These are phyloP conservation scores for Talaromyces islandicus DNA, from an alignment of 2,329 filamentous ascomycete species.

Conservation along the genomic window DNA sequence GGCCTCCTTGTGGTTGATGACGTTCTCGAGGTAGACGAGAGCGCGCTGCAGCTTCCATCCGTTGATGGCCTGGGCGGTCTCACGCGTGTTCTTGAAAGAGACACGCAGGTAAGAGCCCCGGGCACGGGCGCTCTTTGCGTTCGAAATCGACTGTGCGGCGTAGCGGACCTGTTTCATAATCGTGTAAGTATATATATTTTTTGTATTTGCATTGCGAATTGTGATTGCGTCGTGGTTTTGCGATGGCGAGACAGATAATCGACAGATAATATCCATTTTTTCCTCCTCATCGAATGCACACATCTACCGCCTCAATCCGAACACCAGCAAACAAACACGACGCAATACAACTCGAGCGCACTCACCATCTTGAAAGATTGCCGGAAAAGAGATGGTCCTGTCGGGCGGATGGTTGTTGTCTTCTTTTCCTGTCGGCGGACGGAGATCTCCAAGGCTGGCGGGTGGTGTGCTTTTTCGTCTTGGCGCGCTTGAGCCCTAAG, in stretches of 20 bases:
- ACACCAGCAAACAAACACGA: neutral
- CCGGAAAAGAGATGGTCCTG: slow-evolving; percentile 38
- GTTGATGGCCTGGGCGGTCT: slow-evolving; percentile 99
- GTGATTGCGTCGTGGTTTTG: neutral
- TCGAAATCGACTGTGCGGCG: slow-evolving; percentile 81
- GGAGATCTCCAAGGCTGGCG: slow-evolving; percentile 19
- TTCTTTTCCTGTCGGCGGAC: slow-evolving; percentile 1
- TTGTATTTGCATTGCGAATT: neutral
- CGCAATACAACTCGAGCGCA: slow-evolving; percentile 14
- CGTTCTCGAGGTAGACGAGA: slow-evolving; percentile 95
- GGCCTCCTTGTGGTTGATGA: slow-evolving; percentile 93
- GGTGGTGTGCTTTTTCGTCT: slow-evolving; percentile 38
- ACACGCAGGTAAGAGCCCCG: slow-evolving; percentile 98
- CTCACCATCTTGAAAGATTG: slow-evolving; percentile 40
- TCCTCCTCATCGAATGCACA: neutral
- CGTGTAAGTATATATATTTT: too few species aligned
- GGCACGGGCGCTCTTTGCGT: slow-evolving; percentile 91
- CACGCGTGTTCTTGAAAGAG: slow-evolving; percentile 99
- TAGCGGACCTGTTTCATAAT: slow-evolving; percentile 76
- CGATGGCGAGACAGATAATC: neutral
- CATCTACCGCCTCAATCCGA: neutral
- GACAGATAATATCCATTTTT: too few species aligned
- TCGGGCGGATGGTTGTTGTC: slow-evolving; percentile 13
- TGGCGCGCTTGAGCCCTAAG: slow-evolving; percentile 31
- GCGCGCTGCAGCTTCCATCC: slow-evolving; percentile 97